Base-by-base conservation (phyloP, 306 rosid genomes). In the Prunus padus region DNA sequence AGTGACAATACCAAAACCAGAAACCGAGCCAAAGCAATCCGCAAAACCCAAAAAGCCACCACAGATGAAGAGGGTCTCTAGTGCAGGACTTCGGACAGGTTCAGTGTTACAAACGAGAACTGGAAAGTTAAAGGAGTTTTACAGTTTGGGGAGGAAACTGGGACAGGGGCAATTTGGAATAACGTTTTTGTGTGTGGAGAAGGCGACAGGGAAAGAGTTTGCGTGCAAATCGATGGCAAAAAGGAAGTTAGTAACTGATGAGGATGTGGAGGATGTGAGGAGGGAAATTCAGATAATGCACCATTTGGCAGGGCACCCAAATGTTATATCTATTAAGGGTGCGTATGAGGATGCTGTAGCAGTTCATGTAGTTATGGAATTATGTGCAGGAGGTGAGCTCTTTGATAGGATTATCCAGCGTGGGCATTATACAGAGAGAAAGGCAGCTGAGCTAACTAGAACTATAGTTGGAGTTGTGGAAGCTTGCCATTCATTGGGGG, bases 221-320 rank as follows among this genome's bases (percentile, higher is more conserved):
- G 99, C 98, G 0, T 96, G 99, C 82, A 96, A 96, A 78, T 90
- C 94, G 18, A 92, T 96, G 80, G 99, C 99, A 1, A 96, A 96
- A 86, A 90, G 99, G 87, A 96, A 96, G 84, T 76, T 96, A 49
- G 68, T 96, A 26, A 85, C 86, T 0, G 90, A 87, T 15, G 98
- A 96, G 3, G 99, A 96, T 86, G 98, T 96, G 40, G 99, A 92
- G 83, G 98, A 96, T 74, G 99, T 96, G 84, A 88, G 99, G 79
- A 87, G 99, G 84, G 99, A 96, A 73, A 92, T 96, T 92, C 98
- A 96, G 91, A 96, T 96, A 74, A 96, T 96, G 99, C 99, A 96
- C 74, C 99, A 96, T 85, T 83, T 96, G 87, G 84, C 93, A 1
- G 99, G 96, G 22, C 96, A 92, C 77, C 89, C 92, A 13, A 90